Evolutionary conservation across 2,329 filamentous ascomycete genomes (phyloP).

Genomic region (Keithomyces neogunnii): DNA sequence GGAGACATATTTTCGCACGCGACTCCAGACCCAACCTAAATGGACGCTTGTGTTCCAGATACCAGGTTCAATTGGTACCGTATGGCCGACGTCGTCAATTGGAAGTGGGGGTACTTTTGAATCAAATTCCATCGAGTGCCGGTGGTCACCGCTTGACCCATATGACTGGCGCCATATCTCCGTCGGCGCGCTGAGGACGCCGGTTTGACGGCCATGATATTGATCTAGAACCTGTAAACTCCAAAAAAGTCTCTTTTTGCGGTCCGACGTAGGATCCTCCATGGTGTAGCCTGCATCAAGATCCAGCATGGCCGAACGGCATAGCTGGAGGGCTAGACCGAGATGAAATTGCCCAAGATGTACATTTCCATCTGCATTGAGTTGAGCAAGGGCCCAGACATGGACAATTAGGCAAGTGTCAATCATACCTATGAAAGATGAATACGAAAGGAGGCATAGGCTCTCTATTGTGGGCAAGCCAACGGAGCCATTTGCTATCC

Average conservation of each 20-base stretch:
- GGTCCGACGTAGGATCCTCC: constrained; percentile 27
- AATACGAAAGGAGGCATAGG: constrained; percentile 40
- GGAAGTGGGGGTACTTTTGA: constrained; percentile 33
- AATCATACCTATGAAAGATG: constrained; percentile 36
- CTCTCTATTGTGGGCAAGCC: constrained; percentile 41
- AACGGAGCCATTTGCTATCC: constrained; percentile 41
- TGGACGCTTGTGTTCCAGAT: constrained; percentile 43
- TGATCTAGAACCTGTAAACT: constrained; percentile 42
- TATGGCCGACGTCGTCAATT: constrained; percentile 33
- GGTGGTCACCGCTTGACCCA: constrained; percentile 15
- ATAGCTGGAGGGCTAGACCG: constrained; percentile 40
- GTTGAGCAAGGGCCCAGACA: neutral
- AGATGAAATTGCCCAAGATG: constrained; percentile 42
- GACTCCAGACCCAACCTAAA: constrained; percentile 43
- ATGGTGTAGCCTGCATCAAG: constrained; percentile 28
- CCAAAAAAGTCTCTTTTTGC: constrained; percentile 43
- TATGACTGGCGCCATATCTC: constrained; percentile 32
- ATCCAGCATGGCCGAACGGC: constrained; percentile 40
- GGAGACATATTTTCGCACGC: constrained; percentile 35
- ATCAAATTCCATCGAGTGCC: constrained; percentile 14
- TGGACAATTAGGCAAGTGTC: neutral
- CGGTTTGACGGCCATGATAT: constrained; percentile 37
- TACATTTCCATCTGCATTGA: constrained; percentile 33
- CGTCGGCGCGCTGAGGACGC: constrained; percentile 31
- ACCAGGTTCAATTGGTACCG: constrained; percentile 30